Conservation (phyloP, 352 stramenopile species). For the Globisporangium iwayamae region DNA sequence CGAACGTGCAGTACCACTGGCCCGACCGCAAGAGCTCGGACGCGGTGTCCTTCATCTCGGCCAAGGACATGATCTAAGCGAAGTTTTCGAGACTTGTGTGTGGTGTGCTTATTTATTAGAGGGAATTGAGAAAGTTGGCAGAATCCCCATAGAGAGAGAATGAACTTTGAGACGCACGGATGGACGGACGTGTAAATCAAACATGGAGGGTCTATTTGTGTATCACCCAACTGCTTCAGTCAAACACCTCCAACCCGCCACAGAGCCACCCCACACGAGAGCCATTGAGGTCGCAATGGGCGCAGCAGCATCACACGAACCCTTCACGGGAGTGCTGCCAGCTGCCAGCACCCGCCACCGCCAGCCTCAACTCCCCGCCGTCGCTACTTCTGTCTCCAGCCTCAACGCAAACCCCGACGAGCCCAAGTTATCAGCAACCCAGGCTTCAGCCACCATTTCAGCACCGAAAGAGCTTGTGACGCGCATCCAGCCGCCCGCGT, state of each 20-base stretch:
- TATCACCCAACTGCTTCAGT: background rate
- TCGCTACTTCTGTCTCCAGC: background rate
- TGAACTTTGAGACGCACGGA: too few species aligned
- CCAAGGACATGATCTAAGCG: slow-evolving; percentile 13
- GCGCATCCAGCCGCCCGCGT: slow-evolving; percentile 11
- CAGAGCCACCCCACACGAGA: background rate
- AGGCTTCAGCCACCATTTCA: too few species aligned
- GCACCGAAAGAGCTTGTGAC: background rate
- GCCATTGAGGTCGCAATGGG: slow-evolving; percentile 4
- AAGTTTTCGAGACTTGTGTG: background rate
- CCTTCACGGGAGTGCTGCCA: slow-evolving; percentile 9
- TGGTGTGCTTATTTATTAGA: slow-evolving; percentile 6
- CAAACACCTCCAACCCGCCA: too few species aligned
- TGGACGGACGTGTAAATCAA: too few species aligned
- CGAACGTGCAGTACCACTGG: slow-evolving; percentile 17
- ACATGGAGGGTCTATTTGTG: background rate
- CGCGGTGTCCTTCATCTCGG: slow-evolving; percentile 16
- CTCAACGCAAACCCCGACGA: background rate
- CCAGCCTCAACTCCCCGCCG: background rate
- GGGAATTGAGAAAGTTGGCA: background rate
- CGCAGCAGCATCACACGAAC: background rate
- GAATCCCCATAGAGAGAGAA: too few species aligned
- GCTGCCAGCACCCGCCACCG: background rate
- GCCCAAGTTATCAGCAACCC: background rate
- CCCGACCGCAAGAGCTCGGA: slow-evolving; percentile 19